Base-by-base conservation (phyloP, 1,284 basidiomycete species). In the Trichosporon coremiiforme region DNA sequence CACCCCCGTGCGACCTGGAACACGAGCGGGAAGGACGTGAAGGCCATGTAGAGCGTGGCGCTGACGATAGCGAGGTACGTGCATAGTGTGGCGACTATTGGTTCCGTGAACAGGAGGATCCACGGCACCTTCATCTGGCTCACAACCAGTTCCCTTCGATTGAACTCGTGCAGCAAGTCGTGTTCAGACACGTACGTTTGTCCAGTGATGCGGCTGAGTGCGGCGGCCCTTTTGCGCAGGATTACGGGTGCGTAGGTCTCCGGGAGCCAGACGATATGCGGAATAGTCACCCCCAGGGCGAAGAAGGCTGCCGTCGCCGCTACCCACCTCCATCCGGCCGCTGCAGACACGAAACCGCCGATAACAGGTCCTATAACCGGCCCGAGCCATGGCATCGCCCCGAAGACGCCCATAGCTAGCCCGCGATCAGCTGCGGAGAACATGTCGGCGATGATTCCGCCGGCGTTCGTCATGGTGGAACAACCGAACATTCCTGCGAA, bases 291-390 rank as follows among this genome's bases (percentile, higher is more conserved):
- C 1, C 64, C 60, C 20, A 77, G 68, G 70, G 79, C 79, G 75
- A 84, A 82, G 55, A 84, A 76, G 73, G 89, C 87, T 83, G 90
- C 87, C 55, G 91, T 80, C 85, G 88, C 90, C 76, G 90, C 90
- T 66, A 88, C 88, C 84, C 85, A 86, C 33, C 83, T 71, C 85
- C 85, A 85, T 0, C 75, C 76, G 3, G 69, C 38, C 9, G 41
- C 53, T 2, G 45, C 29, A 0, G 66, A 68, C 17, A 72, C 64
- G 47, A 70, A 70, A 15, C 73, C 71, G 15, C 68, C 70, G 13
- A 69, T 63, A 12, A 70, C 60, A 0, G 68, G 70, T 17, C 74
- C 70, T 9, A 83, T 66, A 36, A 80, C 74, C 4, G 80, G 80
- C 3, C 79, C 82, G 13, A 81, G 73, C 69, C 84, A 83, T 7